Base-by-base conservation (phyloP, 495 filamentous ascomycete species). In the Chaetomidium leptoderma region DNA sequence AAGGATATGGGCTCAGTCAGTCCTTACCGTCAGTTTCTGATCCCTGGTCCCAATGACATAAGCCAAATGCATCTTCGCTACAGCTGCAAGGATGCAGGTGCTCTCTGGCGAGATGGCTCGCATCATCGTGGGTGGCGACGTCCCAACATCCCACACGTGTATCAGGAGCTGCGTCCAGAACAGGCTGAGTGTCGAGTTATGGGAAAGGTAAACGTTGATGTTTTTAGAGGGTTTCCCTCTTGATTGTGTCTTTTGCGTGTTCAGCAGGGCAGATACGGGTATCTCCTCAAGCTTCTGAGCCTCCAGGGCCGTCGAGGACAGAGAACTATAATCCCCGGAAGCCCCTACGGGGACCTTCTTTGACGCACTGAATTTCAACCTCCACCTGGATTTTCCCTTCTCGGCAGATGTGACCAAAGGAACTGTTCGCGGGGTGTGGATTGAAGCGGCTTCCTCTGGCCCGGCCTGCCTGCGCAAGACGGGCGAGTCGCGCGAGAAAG, bases 41-140 rank as follows among this genome's bases (percentile, higher is more conserved):
- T 74, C 70, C 23, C 65, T 59, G 19, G 66, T 71, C 3, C 68
- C 65, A 47, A 74, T 65, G n/a, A 74, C 61, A 53, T 72, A 74
- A 13, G 65, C 70, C 13, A 72, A 46, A 44, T 67, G 58, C 9
- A 60, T 49, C 42, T 62, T 71, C 16, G 65, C 65, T 1, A 74
- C 66, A 9, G 70, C 61, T 23, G 68, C 71, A 2, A 72, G 53
- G 13, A 74, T 62, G 55, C 71, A 74, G 27, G 62, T 74, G 58
- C 70, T 72, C 17, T 70, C 69, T 6, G 70, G 64, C 21, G 56
- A 16, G 21, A 72, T 62, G 17, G 60, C 59, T 17, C 66, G 63
- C 26, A 61, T 45, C 43, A 68, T 53, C 9, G 57, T 63, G 0
- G 67, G 64, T 1, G 71, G 64, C 2, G 71, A 68, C 1, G 58